Conservation (phyloP, 1,284 basidiomycete genomes). For the Pyrrhoderma noxium region DNA sequence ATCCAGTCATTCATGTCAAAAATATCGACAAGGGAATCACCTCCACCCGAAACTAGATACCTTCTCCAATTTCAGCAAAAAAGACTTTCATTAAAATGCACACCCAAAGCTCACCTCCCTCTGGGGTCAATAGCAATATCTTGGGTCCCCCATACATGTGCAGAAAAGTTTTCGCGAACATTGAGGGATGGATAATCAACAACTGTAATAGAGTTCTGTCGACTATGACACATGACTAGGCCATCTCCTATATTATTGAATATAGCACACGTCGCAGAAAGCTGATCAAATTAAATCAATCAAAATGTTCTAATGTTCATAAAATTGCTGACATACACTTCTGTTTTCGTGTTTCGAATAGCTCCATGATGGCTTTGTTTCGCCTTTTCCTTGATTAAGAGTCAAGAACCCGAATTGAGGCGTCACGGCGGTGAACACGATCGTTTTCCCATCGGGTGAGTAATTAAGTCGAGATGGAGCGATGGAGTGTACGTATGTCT, state of each 20-base stretch:
- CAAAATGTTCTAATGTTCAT: too few relatives aligned
- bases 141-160: slow-evolving; percentile 69
- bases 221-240: slow-evolving; percentile 52
- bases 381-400: slow-evolving; percentile 44
- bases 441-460: slow-evolving; percentile 57
- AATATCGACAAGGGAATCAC: slow-evolving; percentile 73
- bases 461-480: slow-evolving; percentile 59
- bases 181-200: slow-evolving; percentile 58
- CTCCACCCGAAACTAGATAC: slow-evolving; percentile 70
- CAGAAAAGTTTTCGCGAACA: slow-evolving; percentile 50
- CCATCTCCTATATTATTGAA: slow-evolving; percentile 70
- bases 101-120: slow-evolving; percentile 38
- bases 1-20: slow-evolving; percentile 76
- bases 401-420: slow-evolving; percentile 54
- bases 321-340: too few relatives aligned
- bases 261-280: slow-evolving; percentile 48
- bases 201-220: slow-evolving; percentile 55
- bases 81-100: background rate
- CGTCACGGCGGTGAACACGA: slow-evolving; percentile 54
- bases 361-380: slow-evolving; percentile 54
- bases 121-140: slow-evolving; percentile 69
- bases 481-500: slow-evolving; percentile 48
- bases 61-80: slow-evolving; percentile 27
- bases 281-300: slow-evolving; percentile 12
- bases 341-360: slow-evolving; percentile 37